Conservation (phyloP, 495 filamentous ascomycete species). For the Tirmania nivea region DNA sequence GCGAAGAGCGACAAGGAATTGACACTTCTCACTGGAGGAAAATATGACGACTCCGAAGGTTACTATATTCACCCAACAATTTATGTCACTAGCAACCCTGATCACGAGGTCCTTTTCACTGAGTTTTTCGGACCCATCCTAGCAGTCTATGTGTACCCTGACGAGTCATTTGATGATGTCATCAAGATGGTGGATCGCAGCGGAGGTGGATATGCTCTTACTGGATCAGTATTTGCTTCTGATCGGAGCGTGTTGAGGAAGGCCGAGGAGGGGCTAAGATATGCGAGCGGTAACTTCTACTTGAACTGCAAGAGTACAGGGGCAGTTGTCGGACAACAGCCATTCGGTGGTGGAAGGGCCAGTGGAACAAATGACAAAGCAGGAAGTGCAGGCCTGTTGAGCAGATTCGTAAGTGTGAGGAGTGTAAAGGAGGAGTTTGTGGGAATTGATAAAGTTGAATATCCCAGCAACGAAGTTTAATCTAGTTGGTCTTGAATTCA, state of each 20-base stretch:
- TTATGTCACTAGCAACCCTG: constrained; percentile 35
- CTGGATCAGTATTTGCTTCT: constrained; percentile 55
- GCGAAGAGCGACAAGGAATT: constrained; percentile 43
- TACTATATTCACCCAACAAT: constrained; percentile 56
- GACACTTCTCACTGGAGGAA: constrained; percentile 44
- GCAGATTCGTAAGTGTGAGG: constrained; percentile 59
- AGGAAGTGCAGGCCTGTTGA: constrained; percentile 51
- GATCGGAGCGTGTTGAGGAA: constrained; percentile 43
- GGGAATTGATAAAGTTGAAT: constrained; percentile 42
- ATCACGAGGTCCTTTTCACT: constrained; percentile 42
- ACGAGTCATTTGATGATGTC: constrained; percentile 36
- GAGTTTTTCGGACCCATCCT: constrained; percentile 66
- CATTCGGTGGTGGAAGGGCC: constrained; percentile 67
- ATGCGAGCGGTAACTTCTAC: constrained; percentile 74
- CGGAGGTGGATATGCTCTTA: constrained; percentile 51
- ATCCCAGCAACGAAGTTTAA: constrained; percentile 50
- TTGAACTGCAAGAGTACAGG: constrained; percentile 87
- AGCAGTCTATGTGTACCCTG: constrained; percentile 48
- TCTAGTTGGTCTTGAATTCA: not conserved
- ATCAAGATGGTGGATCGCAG: constrained; percentile 38
- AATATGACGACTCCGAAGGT: constrained; percentile 42
- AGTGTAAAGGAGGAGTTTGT: constrained; percentile 84
- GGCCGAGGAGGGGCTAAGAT: constrained; percentile 52
- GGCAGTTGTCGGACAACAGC: constrained; percentile 79
- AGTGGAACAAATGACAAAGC: constrained; percentile 89